Base-by-base conservation (phyloP, 805 yeast species). In the Lipomyces yamadae region DNA sequence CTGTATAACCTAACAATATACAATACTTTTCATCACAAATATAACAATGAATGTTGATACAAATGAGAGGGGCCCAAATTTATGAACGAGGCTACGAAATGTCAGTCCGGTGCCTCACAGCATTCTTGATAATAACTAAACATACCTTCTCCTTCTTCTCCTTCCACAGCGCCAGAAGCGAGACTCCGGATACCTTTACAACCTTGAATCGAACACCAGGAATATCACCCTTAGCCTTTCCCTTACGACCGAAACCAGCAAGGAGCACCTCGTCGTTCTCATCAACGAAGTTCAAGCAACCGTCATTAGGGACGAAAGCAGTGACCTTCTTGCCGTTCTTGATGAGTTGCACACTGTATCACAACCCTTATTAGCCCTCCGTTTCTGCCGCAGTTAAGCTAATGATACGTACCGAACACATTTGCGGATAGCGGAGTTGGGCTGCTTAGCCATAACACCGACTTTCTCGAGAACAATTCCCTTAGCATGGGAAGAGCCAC, bases 161-260 rank as follows among this genome's bases (percentile, higher is more conserved):
- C 89, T 94, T 95, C 98, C 97, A 95, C 85, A 95, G 89, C 83
- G 99, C 99, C 83, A 93, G 88, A 84, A 95, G 89, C 78, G 99
- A 95, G 80, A 96, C 99, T 91, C 99, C 99, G 78, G 99, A 91
- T 79, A 95, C 99, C 89, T 95, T 95, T 83, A 95, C 99, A 83
- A 95, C 99, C 91, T 95, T 95, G 92, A 95, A 95, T 91, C 99
- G 95, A 82, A 95, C 99, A 92, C 99, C 99, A 84, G 99, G 99
- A 82, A 95, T 94, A 93, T 95, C 99, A 89, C 99, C 99, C 96
- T 95, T 95, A 84, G 99, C 99, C 89, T 95, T 95, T 88, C 99
- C 99, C 89, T 97, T 95, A 88, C 98, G 92, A 92, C 99, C 99
- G 92, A 95, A 95, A 89, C 99, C 99, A 80, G 99, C 98, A 79